Conservation (phyloP, 768 basidiomycete species). For the Polyporus arcularius region DNA sequence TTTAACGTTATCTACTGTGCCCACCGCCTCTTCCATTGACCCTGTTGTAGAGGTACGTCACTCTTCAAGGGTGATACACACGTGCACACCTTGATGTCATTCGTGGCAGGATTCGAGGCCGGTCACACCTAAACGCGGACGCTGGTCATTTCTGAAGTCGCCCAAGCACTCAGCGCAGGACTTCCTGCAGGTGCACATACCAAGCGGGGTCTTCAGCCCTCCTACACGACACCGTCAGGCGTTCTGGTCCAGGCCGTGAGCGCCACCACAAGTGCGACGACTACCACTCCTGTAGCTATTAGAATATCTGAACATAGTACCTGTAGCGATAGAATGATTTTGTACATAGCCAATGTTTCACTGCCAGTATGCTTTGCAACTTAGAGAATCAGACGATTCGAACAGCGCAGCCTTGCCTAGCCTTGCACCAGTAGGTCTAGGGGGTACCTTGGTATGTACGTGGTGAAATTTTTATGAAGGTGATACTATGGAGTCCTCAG, state of each 20-base stretch:
- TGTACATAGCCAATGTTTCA: no score
- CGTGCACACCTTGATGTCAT: background rate
- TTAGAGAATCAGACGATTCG: no score
- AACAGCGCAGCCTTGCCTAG: no score
- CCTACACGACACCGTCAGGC: background rate
- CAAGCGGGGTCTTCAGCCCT: conserved; percentile 17
- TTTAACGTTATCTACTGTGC: background rate
- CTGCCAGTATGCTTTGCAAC: no score
- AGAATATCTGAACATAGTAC: no score
- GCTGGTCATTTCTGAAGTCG: conserved; percentile 3
- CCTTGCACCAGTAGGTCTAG: no score
- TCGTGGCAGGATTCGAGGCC: background rate
- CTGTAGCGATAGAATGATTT: no score
- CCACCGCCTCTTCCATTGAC: background rate
- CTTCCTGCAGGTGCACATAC: conserved; percentile 20
- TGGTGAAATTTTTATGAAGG: no score
- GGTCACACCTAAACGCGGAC: background rate
- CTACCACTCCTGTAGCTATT: no score
- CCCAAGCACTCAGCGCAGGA: conserved; percentile 1
- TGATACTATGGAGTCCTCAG: no score
- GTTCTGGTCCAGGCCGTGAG: conserved; percentile 15
- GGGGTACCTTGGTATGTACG: no score
- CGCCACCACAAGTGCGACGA: no score
- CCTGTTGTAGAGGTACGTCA: background rate
- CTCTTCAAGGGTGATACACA: background rate